phyloP scores from a whole-genome alignment of 805 yeast species.

The Wickerhamiella siamensis region DNA sequence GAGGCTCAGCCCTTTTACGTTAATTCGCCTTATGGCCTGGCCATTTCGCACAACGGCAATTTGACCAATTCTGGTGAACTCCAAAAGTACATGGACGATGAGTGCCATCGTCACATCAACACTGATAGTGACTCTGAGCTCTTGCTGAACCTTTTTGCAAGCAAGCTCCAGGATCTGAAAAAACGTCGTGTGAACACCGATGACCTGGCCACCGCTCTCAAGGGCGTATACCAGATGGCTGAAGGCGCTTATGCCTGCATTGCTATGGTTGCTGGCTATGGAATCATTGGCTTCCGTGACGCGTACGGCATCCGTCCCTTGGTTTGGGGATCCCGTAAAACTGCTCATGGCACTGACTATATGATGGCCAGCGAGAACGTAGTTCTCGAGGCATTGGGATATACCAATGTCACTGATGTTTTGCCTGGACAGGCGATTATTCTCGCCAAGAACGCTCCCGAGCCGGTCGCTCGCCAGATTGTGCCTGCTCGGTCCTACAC shows the following conservation, averaged over 20 bases:
- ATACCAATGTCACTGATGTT: constrained; percentile 62
- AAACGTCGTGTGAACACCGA: constrained; percentile 84
- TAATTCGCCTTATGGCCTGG: constrained; percentile 89
- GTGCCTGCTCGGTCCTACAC: constrained; percentile 65
- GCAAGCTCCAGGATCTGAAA: constrained; percentile 79
- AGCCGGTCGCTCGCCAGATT: constrained; percentile 76
- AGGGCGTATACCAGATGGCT: constrained; percentile 64
- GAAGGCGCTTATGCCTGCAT: constrained; percentile 97
- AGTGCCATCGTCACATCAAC: constrained; percentile 91
- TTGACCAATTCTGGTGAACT: constrained; percentile 74
- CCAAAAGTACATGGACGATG: constrained; percentile 71
- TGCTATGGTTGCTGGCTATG: constrained; percentile 92
- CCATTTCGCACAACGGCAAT: constrained; percentile 87
- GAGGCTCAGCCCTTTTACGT: constrained; percentile 99
- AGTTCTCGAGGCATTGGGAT: constrained; percentile 85
- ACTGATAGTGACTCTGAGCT: constrained; percentile 95
- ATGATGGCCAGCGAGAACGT: constrained; percentile 95
- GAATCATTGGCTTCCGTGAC: constrained; percentile 89
- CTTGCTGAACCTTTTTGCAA: constrained; percentile 76
- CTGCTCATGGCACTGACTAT: constrained; percentile 47
- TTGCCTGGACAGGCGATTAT: constrained; percentile 95
- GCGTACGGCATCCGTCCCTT: constrained; percentile 94
- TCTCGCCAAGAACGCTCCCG: constrained; percentile 58
- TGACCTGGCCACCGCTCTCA: constrained; percentile 75
- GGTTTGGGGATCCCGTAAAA: constrained; percentile 65